Base-by-base conservation (phyloP, 2,329 filamentous ascomycete species). In the Fonsecaea pedrosoi region DNA sequence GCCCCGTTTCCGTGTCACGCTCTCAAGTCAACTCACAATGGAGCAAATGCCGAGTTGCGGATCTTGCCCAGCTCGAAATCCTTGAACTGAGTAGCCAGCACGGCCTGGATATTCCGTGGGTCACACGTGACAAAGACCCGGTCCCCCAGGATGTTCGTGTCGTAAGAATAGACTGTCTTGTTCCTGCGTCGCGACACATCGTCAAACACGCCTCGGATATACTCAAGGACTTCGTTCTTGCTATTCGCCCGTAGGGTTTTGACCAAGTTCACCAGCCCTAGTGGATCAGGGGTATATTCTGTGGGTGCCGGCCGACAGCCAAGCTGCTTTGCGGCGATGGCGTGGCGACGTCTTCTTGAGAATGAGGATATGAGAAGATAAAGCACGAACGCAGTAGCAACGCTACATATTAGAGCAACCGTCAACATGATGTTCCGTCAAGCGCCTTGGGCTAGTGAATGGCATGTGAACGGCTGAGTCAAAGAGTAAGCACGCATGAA, bases 51-150 rank as follows among this genome's bases (percentile, higher is more conserved):
- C 73, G 91, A 85, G 34, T 90, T 91, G 21, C 96, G 81, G 69
- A 92, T 78, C 68, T 87, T 79, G 5, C 93, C 92, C 76, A 97
- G 93, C 73, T 91, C 92, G 74, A 89, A 97, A 73, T 95, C 90
- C 64, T 81, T 81, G 76, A 96, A 97, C 75, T 96, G 91, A 0
- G 90, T 91, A 0, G 92, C 91, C 13, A 97, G 82, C 32, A 97
- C 83, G 21, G 92, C 91, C 78, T 96, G 94, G 78, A 96, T 88
- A 75, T 96, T 96, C 66, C 74, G 74, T 4, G 78, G 78, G n/a
- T 80, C 79, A 35, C 72, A 69, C 5, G 78, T 79, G 37, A 61
- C 15, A 21, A 59, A 60, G 12, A 42, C 35, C 54, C 53, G 15
- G 60, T 56, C 50, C 35, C 60, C 60, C 42, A 78, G 21, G 21